Evolutionary conservation across 2,329 filamentous ascomycete genomes (phyloP), one percentile per base, ranked within the genome.

Genomic region (Hypoxylon sp.): DNA sequence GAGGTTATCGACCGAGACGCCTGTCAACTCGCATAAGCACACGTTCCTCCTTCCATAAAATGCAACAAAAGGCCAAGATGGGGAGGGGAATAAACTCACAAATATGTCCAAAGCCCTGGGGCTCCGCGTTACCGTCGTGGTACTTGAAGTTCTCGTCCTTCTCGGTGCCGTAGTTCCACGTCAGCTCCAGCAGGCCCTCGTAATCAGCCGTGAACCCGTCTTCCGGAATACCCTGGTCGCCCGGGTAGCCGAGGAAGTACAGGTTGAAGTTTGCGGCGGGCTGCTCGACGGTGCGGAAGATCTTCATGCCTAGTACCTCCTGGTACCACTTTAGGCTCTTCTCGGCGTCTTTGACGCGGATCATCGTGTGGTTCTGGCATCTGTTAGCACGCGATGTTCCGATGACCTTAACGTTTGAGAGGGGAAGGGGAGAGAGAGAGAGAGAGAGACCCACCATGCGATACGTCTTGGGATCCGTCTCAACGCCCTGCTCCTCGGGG

Each of bases 51-150:
- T n/a, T n/a, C n/a, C n/a, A n/a, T n/a, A n/a, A n/a, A n/a, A n/a
- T n/a, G n/a, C n/a, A n/a, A n/a, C n/a, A n/a, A n/a, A n/a, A n/a
- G n/a, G n/a, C n/a, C n/a, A n/a, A n/a, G n/a, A n/a, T n/a, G n/a
- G n/a, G n/a, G n/a, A n/a, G n/a, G n/a, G n/a, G n/a, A n/a, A n/a
- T n/a, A n/a, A n/a, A n/a, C 88, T 83, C 80, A 92, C 94, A 97
- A 69, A 98, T 94, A 77, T 98, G 94, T 0, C 95, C 94, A 73
- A 98, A 98, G 0, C 96, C 96, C 80, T 98, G 94, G 0, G 95
- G 95, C 79, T 97, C 85, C 46, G 90, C 85, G 80, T 99, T 99
- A 39, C 96, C 96, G 74, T 97, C 91, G 81, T 99, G 95, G 79
- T 99, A 99, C 73, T 87, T 88, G 78, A 97, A 96, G 71, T 83